Evolutionary conservation across 208 protist genomes (phyloP), one percentile per base, ranked within the genome.

Genomic region (Herpetomonas tarakana): DNA sequence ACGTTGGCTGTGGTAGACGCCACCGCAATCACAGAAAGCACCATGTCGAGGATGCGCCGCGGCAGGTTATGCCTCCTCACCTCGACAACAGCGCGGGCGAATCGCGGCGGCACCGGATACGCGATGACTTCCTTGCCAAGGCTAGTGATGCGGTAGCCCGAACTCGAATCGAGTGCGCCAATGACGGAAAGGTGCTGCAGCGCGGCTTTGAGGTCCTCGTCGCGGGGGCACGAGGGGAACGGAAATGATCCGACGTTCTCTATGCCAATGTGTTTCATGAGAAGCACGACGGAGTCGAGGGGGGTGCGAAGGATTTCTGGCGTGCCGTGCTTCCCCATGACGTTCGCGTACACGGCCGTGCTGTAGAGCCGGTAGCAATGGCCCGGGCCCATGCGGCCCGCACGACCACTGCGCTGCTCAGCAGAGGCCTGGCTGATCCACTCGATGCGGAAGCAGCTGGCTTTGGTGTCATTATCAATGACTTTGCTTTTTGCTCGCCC

Each of bases 291-390:
- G 22, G 90, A 91, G 53, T 97, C 92, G 25, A 97, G 69, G 9
- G 92, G 90, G 38, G 92, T 94, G 53, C 90, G 74, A 26, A 96
- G 71, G 55, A 97, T 90, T 74, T 99, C 98, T 3, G 98, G 98
- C 31, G 94, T 82, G 21, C 79, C 88, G 46, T 93, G 90, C 58
- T 93, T 86, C n/a, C 91, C 68, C 97, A 99, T 99, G 73, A 98
- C 75, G 64, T 98, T 98, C 2, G 98, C 80, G 78, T 90, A 99
- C 0, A 98, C 97, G 0, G 83, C 76, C 29, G 98, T 97, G 38
- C 97, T 99, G 82, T 98, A 99, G 16, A 99, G 76, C n/a, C 97
- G 96, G 77, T 98, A 99, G 76, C 96, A 98, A 73, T 98, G 98
- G 7, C 98, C 98, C 16, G 98, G 94, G 31, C 88, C 96, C 19